Evolutionary conservation across 1,139 yeast genomes (phyloP), one percentile per base, ranked within the genome.

Genomic region (Candida sojae): DNA sequence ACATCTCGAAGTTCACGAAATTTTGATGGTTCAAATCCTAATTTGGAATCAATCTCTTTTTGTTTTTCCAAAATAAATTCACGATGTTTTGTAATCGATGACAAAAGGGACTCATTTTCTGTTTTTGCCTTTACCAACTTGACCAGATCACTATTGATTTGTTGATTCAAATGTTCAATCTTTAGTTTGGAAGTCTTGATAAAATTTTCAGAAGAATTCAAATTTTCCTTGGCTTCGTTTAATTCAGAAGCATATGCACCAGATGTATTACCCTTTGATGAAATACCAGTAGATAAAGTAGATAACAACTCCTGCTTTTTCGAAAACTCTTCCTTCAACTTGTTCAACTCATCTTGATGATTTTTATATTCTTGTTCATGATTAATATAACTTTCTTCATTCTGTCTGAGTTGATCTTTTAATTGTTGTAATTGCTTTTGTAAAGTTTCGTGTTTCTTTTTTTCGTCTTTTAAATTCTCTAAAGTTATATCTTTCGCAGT

Each of bases 271-370:
- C 96, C 97, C 49, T 83, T 85, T 0, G 96, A 81, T 0, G 97
- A 88, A 11, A 93, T 84, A 57, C 99, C 99, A 0, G 98, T 92
- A 0, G 93, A 84, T 38, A 95, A 73, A 0, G 96, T 84, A 5
- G 96, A 85, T 12, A 90, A 69, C 21, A 92, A 73, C 54, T 92
- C 97, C 59, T 90, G 96, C 56, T 88, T 88, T 52, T 75, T 79
- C 33, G 75, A 72, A 50, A 79, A 75, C n/a, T 75, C 74, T 6
- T 71, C 71, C 52, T 82, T 84, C 48, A 83, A 59, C 2, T 63
- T 60, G 4, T 66, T 68, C 8, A 86, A 67, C 37, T 70, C 62
- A 0, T 63, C 62, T 46, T 80, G 82, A 9, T 83, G 67, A 0
- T 57, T 56, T 2, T 73, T 71, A 57, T 80, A 84, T 9, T 74